Evolutionary conservation across 441 rosid species (phyloP), one percentile per base, ranked within the genome.

Genomic region (Raphanus hybrid): DNA sequence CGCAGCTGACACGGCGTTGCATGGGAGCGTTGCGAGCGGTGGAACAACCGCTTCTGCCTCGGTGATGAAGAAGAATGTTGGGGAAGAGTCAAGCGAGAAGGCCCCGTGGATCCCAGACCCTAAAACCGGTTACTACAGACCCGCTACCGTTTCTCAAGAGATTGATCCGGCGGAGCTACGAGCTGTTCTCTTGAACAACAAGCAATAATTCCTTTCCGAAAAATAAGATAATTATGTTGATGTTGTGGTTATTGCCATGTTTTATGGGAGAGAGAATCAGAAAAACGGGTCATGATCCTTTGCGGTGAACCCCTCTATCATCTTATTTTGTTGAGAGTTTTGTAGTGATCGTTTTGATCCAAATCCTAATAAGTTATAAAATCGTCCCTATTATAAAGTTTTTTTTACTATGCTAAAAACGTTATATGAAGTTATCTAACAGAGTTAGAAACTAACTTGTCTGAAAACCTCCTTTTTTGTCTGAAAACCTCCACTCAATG

Each of bases 31-130:
- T 37, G 78, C 62, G 48, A 82, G 70, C 55, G 84, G 62, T 50
- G 82, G 65, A 34, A 80, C 73, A 32, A 81, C 73, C 3, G 82
- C 80, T 70, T 81, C 70, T 64, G 58, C 79, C 0, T 73, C 78
- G 11, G 77, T 71, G 45, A 69, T 72, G 76, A 60, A 81, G 81
- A 91, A 88, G 85, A 92, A 85, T 72, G 61, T 86, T 27, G 87
- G 75, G 76, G 89, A 84, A 80, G 91, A 81, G 69, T 35, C 89
- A 4, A 71, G 79, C 29, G 85, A 85, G 79, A 86, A 87, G 76
- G 91, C 85, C 4, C 55, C 90, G 12, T 95, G 98, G 98, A 84
- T 87, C 8, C 99, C 99, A 0, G 98, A 94, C 69, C 98, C 98
- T 4, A 87, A 87, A 37, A 94, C 99, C 67, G 98, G 99, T 14